Percentiles rank a stretch among this genome's conserved stretches.
phyloP scores from a whole-genome alignment of 768 basidiomycete genomes.

The Imleria badia region DNA sequence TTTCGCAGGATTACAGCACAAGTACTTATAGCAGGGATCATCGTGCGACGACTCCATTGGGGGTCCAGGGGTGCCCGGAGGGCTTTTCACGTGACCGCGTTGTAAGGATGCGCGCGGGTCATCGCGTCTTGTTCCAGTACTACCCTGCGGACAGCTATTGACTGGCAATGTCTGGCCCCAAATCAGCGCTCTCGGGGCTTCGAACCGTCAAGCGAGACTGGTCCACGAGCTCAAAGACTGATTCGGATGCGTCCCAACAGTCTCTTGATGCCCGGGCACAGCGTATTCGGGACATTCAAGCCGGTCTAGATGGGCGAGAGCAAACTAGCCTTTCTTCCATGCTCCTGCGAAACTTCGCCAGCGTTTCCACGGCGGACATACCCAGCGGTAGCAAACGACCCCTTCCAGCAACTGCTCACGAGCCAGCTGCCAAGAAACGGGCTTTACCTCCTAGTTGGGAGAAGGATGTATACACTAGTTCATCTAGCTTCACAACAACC shows the following conservation, averaged over 20 bases:
- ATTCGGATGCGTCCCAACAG: slow-evolving; percentile 21
- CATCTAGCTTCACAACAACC: slow-evolving; percentile 33
- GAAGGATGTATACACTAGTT: slow-evolving; percentile 35
- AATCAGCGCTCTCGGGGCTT: slow-evolving; percentile 55
- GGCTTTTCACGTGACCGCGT: slow-evolving; percentile 27
- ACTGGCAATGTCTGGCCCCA: slow-evolving; percentile 31
- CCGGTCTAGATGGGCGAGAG: slow-evolving; percentile 48
- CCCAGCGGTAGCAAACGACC: slow-evolving; percentile 37
- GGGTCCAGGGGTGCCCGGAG: too few relatives aligned
- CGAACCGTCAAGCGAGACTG: slow-evolving; percentile 62
- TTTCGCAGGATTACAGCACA: too few relatives aligned
- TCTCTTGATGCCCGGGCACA: slow-evolving; percentile 27
- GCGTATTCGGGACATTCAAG: slow-evolving; percentile 60
- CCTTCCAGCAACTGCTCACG: slow-evolving; percentile 15
- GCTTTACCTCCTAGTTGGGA: slow-evolving; percentile 54
- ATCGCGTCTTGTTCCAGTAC: neutral
- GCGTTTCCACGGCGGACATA: slow-evolving; percentile 15
- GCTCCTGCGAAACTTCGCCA: slow-evolving; percentile 12
- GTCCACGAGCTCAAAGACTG: slow-evolving; percentile 44
- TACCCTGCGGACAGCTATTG: neutral
- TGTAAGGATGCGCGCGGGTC: neutral
- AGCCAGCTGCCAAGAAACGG: slow-evolving; percentile 50
- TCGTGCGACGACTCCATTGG: too few relatives aligned
- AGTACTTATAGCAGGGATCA: too few relatives aligned
- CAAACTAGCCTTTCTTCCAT: slow-evolving; percentile 20